These are phyloP conservation scores for Russula sp. DNA, from an alignment of 768 basidiomycete species.

Conservation along the genomic window DNA sequence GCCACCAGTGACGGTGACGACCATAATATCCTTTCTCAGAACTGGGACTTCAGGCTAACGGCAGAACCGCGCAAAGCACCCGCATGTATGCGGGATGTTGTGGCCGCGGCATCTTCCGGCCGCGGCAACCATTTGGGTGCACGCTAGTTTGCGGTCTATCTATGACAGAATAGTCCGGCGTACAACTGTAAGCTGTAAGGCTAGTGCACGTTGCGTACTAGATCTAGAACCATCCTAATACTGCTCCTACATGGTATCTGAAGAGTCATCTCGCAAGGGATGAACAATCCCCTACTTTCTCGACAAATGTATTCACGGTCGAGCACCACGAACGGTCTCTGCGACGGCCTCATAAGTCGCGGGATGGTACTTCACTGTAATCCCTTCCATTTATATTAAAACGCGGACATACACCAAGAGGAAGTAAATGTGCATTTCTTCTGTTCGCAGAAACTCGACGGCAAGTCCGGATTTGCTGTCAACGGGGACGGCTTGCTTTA, in stretches of 20 bases:
- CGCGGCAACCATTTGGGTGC: not conserved
- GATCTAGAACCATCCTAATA: not conserved
- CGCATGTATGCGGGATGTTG: no score
- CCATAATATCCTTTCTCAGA: not conserved
- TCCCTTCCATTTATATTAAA: conserved; percentile 4
- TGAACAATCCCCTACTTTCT: not conserved
- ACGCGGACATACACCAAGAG: not conserved
- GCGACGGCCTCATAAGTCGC: not conserved
- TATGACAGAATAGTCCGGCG: no score
- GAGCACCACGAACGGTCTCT: not conserved
- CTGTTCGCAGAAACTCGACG: conserved; percentile 12
- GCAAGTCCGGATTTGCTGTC: conserved; percentile 15
- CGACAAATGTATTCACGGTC: not conserved
- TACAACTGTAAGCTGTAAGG: no score
- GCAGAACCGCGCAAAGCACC: no score
- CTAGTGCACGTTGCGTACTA: not conserved
- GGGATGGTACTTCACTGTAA: not conserved
- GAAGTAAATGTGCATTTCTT: not conserved
- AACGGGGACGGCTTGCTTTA: conserved; percentile 2
- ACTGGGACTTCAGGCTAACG: no score
- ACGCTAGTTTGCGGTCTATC: not conserved
- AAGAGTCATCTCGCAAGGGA: not conserved
- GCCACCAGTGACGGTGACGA: not conserved
- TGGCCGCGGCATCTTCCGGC: not conserved
- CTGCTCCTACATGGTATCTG: no score